Base-by-base conservation (phyloP, 768 basidiomycete species). In the Hygrophorus russula region DNA sequence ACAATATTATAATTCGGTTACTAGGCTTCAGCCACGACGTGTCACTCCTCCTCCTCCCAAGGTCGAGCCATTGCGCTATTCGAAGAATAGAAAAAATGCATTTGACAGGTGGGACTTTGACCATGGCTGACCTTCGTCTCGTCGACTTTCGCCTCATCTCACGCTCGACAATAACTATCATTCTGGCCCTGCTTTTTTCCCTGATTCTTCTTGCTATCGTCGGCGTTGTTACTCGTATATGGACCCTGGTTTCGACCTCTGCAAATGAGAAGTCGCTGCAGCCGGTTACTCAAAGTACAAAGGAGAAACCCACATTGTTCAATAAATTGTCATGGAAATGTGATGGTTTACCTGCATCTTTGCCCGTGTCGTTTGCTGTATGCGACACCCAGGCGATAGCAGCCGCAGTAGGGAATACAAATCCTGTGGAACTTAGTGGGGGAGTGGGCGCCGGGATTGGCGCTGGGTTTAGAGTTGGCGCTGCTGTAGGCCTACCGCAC, bases 181-280 rank as follows among this genome's bases (percentile, higher is more conserved):
- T 60, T 34, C 44, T 60, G 17, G 54, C 58, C 13, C 46, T 62
- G 7, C 40, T 62, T 17, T 54, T 52, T 29, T 56, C 58, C 11
- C 31, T 60, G n/a, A 48, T 55, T 15, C 42, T 60, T 13, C 53
- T 62, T 13, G 51, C 48, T 14, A 47, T 58, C 35, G 41, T 59
- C 35, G 39, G 48, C 24, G 44, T 28, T 34, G 40, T 46, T 19
- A 18, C 46, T 18, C 46, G 49, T 40, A 15, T 27, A 33, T 10
- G 49, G 49, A 19, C 43, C 44, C 54, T 37, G 39, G 48, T 27
- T 42, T 28, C 35, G 39, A 46, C 18, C 18, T 46, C 17, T 47
- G 49, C 41, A 15, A 20, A 33, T 5, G 49, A 34, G 15, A 44
- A 42, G 15, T 13, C 34, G 12, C 44, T 49, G 24, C 44, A 47